Evolutionary conservation across 2,329 filamentous ascomycete species (phyloP), one percentile per base, ranked within the genome.

Genomic region (Fusarium longipes): DNA sequence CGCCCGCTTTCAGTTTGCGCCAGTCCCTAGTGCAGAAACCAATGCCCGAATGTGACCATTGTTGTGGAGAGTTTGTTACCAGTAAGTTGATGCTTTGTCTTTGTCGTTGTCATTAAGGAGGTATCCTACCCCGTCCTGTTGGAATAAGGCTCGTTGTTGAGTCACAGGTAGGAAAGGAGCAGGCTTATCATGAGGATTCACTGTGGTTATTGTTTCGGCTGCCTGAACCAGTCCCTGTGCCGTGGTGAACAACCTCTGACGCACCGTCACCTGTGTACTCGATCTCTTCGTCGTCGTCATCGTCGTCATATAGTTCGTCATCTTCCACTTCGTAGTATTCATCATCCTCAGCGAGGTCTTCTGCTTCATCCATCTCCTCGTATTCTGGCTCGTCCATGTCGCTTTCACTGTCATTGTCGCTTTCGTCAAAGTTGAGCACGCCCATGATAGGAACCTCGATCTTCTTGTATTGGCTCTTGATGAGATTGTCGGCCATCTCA

Each of bases 391-490:
- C 72, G 12, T 72, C 72, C 14, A 60, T 65, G 11, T 75, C 75
- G 29, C 75, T 75, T 36, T 81, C 79, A 50, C 76, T 80, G 45
- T 81, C 80, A 42, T 77, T 80, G 60, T 79, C 79, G 61, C 81
- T 82, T 60, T 81, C 77, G 30, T 82, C 80, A 65, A 83, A 81
- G 51, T 78, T 78, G 57, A 83, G 70, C 8, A 80, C 75, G 12
- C 82, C 81, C 72, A 83, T 74, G 56, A 83, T 71, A 38, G 82
- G 82, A 61, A 83, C 79, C 57, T 83, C 80, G 33, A 82, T 77
- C 71, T 79, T 78, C 45, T 79, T 77, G 66, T 82, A 77, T 70
- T 83, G 81, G 67, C 80, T 83, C 73, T 79, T 81, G 74, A 84
- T 83, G 59, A 84, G 74, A 62, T 81, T 79, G 68, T 83, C 81